A percentile compares a stretch with the other conserved stretches of the same genome.
Evolutionary conservation across 1,139 yeast genomes (phyloP).

Genomic region (Taphrina flavorubra): DNA sequence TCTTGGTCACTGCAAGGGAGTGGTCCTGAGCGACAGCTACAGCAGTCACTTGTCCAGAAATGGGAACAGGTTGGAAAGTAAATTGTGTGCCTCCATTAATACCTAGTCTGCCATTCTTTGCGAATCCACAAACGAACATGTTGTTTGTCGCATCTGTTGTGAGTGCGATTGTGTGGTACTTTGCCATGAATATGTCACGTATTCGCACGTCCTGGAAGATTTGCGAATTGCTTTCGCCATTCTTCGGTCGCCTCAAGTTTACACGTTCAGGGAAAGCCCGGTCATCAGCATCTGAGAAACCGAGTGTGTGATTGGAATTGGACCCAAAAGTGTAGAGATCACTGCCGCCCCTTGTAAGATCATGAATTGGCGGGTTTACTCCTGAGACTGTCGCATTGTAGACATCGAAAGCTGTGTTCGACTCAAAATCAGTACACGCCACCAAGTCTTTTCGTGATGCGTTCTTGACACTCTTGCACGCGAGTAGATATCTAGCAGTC

Average conservation of each 20-base stretch:
- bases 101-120: constrained; percentile 76
- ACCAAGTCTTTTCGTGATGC: constrained; percentile 54
- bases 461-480: constrained; percentile 46
- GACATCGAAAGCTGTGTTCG: constrained; percentile 53
- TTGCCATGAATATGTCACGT: constrained; percentile 61
- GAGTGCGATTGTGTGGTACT: constrained; percentile 68
- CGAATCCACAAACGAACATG: constrained; percentile 68
- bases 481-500: constrained; percentile 62
- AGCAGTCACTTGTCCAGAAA: constrained; percentile 54
- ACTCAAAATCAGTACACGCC: constrained; percentile 67
- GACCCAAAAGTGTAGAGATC: constrained; percentile 70
- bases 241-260: constrained; percentile 18
- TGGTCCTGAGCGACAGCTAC: constrained; percentile 71
- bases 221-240: constrained; percentile 27
- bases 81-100: constrained; percentile 56
- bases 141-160: constrained; percentile 59
- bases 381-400: constrained; percentile 46
- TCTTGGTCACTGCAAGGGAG: constrained; percentile 61
- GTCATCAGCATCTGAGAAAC: constrained; percentile 71
- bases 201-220: constrained; percentile 51
- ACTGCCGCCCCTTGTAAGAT: constrained; percentile 49
- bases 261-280: constrained; percentile 54
- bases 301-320: constrained; percentile 68
- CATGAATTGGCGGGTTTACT: constrained; percentile 54
- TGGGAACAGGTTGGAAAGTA: constrained; percentile 43